These are phyloP conservation scores for Monascus ruber DNA, from an alignment of 2,329 filamentous ascomycete genomes.

Conservation along the genomic window DNA sequence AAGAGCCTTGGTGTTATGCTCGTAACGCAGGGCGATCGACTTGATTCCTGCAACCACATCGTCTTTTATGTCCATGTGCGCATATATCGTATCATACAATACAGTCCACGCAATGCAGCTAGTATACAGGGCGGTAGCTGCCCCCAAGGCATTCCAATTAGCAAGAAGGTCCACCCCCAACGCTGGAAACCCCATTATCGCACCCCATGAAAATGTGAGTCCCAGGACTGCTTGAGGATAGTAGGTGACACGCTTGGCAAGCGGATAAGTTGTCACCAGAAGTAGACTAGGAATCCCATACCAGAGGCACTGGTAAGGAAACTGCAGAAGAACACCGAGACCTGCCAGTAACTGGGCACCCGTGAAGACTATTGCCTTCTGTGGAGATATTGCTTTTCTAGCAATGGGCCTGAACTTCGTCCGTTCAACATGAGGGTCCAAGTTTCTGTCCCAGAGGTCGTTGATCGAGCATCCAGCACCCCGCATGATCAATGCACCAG, in stretches of 20 bases:
- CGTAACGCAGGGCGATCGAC: constrained; percentile 39
- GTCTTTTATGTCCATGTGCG: constrained; percentile 42
- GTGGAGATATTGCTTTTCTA: constrained; percentile 38
- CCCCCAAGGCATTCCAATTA: constrained; percentile 23
- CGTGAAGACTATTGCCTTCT: constrained; percentile 34
- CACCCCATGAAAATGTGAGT: constrained; percentile 40
- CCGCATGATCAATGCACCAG: constrained; percentile 38
- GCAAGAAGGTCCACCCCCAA: constrained; percentile 35
- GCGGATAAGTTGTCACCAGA: constrained; percentile 38
- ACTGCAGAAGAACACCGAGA: constrained; percentile 32
- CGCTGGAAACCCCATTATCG: constrained; percentile 38
- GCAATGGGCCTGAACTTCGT: constrained; percentile 42
- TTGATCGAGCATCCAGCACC: constrained; percentile 45
- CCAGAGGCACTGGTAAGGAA: constrained; percentile 31
- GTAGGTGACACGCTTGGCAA: constrained; percentile 42
- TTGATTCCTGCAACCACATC: constrained; percentile 40
- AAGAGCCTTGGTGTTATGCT: constrained; percentile 35
- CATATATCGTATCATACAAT: constrained; percentile 42
- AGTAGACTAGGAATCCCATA: constrained; percentile 34
- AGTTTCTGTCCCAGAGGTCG: constrained; percentile 43
- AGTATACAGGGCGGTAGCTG: constrained; percentile 33
- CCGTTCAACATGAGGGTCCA: constrained; percentile 42
- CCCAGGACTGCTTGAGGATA: constrained; percentile 43
- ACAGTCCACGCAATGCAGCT: constrained; percentile 40
- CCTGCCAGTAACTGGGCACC: constrained; percentile 32